Conservation (phyloP, 164 flowering plant species). For the Euptelea pleiosperma region DNA sequence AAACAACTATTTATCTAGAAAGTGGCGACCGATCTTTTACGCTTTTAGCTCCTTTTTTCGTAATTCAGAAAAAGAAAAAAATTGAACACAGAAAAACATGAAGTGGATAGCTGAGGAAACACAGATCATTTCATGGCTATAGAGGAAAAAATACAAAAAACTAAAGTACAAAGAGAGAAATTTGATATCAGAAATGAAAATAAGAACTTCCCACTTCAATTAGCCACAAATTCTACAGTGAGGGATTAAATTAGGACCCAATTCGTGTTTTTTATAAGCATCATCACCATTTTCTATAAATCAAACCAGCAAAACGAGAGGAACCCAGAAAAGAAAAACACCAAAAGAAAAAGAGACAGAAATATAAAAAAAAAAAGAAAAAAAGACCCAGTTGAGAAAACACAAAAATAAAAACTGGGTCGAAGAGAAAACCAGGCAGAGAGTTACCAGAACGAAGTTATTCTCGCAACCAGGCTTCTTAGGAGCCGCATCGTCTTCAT, state of each 20-base stretch:
- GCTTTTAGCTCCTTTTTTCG: too few relatives aligned
- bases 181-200: neutral
- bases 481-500: conserved; percentile 69
- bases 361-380: conserved; percentile 12
- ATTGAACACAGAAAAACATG: neutral
- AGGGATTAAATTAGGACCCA: neutral
- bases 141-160: neutral
- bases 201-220: neutral
- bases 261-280: neutral
- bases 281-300: conserved; percentile 7
- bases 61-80: neutral
- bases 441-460: conserved; percentile 74
- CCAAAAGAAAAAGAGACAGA: neutral
- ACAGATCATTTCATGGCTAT: neutral
- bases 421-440: conserved; percentile 7
- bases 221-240: neutral
- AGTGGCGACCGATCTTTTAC: too few relatives aligned
- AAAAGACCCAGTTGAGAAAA: conserved; percentile 25
- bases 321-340: neutral
- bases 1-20: too few relatives aligned
- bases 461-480: conserved; percentile 92
- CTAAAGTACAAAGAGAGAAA: too few relatives aligned
- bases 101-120: neutral
- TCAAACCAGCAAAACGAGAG: conserved; percentile 4
- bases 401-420: conserved; percentile 18